phyloP scores from a whole-genome alignment of 2,329 filamentous ascomycete species.

The Neofusicoccum parvum region DNA sequence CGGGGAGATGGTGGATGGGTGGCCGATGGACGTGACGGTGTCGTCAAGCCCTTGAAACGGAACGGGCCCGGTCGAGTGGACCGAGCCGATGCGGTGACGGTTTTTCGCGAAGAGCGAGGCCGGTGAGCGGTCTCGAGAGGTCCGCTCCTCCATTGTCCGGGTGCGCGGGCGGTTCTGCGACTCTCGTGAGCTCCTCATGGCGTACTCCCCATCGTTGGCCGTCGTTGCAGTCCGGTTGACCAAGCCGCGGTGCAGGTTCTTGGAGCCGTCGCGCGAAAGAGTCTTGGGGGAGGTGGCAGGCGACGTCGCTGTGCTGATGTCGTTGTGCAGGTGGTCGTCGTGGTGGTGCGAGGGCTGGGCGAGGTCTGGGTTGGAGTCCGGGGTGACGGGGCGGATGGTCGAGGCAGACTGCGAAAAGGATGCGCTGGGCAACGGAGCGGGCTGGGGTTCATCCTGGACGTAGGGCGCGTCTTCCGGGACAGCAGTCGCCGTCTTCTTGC shows the following conservation, averaged over 20 bases:
- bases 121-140: conserved; percentile 44
- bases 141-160: conserved; percentile 52
- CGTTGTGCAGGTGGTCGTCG: conserved; percentile 28
- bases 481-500: conserved; percentile 17
- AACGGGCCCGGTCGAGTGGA: conserved; percentile 64
- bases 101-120: conserved; percentile 47
- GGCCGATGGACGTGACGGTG: conserved; percentile 44
- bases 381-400: conserved; percentile 67
- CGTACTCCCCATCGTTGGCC: conserved; percentile 37
- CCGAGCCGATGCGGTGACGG: conserved; percentile 69
- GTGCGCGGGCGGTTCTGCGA: conserved; percentile 57
- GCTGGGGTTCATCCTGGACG: conserved; percentile 10
- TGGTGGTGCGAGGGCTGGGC: conserved; percentile 32
- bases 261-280: conserved; percentile 10
- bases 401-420: conserved; percentile 31
- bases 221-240: conserved; percentile 35
- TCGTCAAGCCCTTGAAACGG: conserved; percentile 49
- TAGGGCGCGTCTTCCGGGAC: conserved; percentile 12
- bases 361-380: conserved; percentile 50
- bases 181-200: conserved; percentile 43
- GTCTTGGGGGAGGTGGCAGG: conserved; percentile 21
- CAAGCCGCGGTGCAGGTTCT: conserved; percentile 22
- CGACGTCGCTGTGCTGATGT: conserved; percentile 19
- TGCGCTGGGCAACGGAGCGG: conserved; percentile 12
- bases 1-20: conserved; percentile 42